Percentiles rank a stretch among this genome's conserved stretches.
These are phyloP conservation scores for Ichthyophthirius multifiliis DNA, from an alignment of 169 alveolate genomes.

Conservation along the genomic window DNA sequence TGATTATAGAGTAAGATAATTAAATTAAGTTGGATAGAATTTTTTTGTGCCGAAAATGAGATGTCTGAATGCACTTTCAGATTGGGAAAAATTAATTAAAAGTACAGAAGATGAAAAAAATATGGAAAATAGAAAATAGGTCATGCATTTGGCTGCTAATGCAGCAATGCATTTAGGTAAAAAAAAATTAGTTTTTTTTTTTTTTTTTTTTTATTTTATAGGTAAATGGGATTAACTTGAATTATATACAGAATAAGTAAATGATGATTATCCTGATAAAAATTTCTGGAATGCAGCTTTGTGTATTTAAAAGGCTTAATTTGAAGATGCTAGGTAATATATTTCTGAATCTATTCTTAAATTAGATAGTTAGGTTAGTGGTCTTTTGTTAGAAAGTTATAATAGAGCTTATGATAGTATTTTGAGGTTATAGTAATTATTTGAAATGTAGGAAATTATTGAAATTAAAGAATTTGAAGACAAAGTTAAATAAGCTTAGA, in stretches of 20 bases:
- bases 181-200: too few species aligned
- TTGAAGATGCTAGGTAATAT: slow-evolving; percentile 62
- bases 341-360: slow-evolving; percentile 79
- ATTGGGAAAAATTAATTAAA: slow-evolving; percentile 70
- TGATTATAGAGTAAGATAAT: slow-evolving; percentile 38
- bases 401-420: slow-evolving; percentile 86
- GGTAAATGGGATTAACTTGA: slow-evolving; percentile 84
- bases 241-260: slow-evolving; percentile 56
- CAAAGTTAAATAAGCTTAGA: slow-evolving; percentile 58
- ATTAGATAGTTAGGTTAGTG: slow-evolving; percentile 81
- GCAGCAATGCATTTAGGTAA: slow-evolving; percentile 84
- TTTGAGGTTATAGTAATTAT: slow-evolving; percentile 79
- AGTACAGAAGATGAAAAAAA: slow-evolving; percentile 46
- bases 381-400: slow-evolving; percentile 86
- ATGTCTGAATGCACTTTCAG: slow-evolving; percentile 81
- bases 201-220: neutral
- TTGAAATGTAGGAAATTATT: slow-evolving; percentile 88
- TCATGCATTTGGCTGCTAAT: slow-evolving; percentile 76
- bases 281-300: slow-evolving; percentile 80
- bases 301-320: slow-evolving; percentile 64
- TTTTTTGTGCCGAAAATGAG: slow-evolving; percentile 57
- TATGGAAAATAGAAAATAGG: slow-evolving; percentile 26
- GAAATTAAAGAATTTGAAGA: slow-evolving; percentile 66
- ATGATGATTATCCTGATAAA: slow-evolving; percentile 69
- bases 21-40: slow-evolving; percentile 37